Percentiles rank a stretch among this genome's conserved stretches.
Evolutionary conservation across 441 rosid genomes (phyloP).

Genomic region (Gossypium armourianum): DNA sequence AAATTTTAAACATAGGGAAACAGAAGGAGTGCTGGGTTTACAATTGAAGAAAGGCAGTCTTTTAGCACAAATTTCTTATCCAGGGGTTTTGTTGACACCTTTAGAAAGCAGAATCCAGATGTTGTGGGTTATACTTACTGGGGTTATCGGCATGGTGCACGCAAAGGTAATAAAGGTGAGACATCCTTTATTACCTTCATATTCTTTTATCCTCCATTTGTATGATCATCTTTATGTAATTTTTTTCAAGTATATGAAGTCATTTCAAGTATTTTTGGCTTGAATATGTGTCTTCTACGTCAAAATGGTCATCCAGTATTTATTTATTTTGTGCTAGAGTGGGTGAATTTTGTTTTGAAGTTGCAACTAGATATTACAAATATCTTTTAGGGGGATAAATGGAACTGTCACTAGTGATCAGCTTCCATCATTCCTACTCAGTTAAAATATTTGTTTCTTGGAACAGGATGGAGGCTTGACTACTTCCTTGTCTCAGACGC

Average conservation of each 20-base stretch:
- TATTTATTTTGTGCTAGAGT: not conserved
- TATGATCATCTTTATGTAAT: not conserved
- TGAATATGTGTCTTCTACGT: not conserved
- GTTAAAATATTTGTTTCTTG: constrained; percentile 11
- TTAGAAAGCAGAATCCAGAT: constrained; percentile 70
- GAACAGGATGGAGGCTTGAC: constrained; percentile 92
- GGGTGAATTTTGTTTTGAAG: not conserved
- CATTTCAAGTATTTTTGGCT: not conserved
- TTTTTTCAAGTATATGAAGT: not conserved
- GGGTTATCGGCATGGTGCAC: constrained; percentile 74
- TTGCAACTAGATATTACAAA: not conserved
- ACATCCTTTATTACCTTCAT: not conserved
- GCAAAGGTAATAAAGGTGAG: constrained; percentile 75
- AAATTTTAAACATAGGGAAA: constrained; percentile 46
- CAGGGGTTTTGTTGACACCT: constrained; percentile 74
- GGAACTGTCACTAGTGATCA: not conserved
- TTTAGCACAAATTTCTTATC: constrained; percentile 67
- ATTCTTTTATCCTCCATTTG: not conserved
- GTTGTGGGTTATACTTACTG: constrained; percentile 84
- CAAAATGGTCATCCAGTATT: not conserved
- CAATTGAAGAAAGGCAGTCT: constrained; percentile 79
- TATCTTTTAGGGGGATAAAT: not conserved
- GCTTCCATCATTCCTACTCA: not conserved
- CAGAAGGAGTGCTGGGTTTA: constrained; percentile 86
- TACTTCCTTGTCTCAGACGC: constrained; percentile 82